phyloP scores from a whole-genome alignment of 768 basidiomycete species.

The Russula sp. region DNA sequence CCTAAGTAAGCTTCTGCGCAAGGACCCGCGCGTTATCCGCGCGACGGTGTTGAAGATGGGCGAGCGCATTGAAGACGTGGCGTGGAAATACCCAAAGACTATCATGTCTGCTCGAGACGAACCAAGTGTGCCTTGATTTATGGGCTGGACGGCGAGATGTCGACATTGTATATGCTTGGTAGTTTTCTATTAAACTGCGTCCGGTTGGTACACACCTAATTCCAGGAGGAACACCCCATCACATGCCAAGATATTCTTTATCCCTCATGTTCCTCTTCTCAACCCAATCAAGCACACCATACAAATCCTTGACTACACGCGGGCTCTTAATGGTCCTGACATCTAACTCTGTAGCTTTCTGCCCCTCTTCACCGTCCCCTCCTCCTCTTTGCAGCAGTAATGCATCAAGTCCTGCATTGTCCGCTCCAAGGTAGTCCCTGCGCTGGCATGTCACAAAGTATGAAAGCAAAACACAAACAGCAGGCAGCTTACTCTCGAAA shows the following conservation, averaged over 20 bases:
- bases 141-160: not conserved
- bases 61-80: slow-evolving; percentile 66
- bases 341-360: slow-evolving; percentile 45
- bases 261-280: slow-evolving; percentile 24
- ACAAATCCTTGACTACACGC: slow-evolving; percentile 40
- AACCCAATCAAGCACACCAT: slow-evolving; percentile 42
- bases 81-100: slow-evolving; percentile 49
- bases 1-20: slow-evolving; percentile 65
- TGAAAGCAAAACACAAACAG: not conserved
- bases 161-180: not conserved
- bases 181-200: not conserved
- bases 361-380: slow-evolving; percentile 45
- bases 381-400: slow-evolving; percentile 55
- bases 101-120: slow-evolving; percentile 30
- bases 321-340: slow-evolving; percentile 37
- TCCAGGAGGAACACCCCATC: not conserved
- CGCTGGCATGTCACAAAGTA: slow-evolving; percentile 6
- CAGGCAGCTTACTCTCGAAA: slow-evolving; percentile 48
- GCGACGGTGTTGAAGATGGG: slow-evolving; percentile 81
- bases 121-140: slow-evolving; percentile 11
- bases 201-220: not conserved
- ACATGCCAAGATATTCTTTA: not conserved
- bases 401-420: slow-evolving; percentile 51
- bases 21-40: slow-evolving; percentile 79
- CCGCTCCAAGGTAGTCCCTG: slow-evolving; percentile 69